Evolutionary conservation across 2,329 filamentous ascomycete species (phyloP), one percentile per base, ranked within the genome.

Genomic region (Aspergillus ustus): DNA sequence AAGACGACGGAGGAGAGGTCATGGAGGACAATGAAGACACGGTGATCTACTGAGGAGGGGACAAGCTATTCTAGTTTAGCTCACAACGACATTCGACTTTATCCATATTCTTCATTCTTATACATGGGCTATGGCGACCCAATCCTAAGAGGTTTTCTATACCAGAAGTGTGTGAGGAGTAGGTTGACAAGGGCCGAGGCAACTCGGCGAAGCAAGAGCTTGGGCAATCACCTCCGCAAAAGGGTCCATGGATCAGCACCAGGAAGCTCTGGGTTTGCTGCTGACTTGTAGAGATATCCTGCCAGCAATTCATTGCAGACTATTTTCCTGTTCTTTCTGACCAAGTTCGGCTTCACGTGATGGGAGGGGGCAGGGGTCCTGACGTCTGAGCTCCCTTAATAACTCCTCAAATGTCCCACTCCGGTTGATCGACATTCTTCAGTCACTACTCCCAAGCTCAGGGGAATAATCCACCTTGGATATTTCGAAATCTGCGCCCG

Each of bases 21-120:
- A 84, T 96, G 67, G 88, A 95, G 75, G 91, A 90, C 58, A 91
- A 92, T 63, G 93, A 97, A 80, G 93, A 97, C 71, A 93, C 90
- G 69, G 92, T 97, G 57, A 94, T 96, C 62, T 97, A 97, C 80
- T 97, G 70, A 66, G 22, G 4, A 31, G n/a, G 7, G 7, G 34
- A 40, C 34, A 15, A 15, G 34, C 34, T 40, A 19, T 49, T 28
- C 34, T 40, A 19, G 43, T 28, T 55, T 19, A n/a, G 46, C 49
- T 31, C 40, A 29, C 55, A 15, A 28, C 11, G 22, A 43, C n/a
- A 28, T 28, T n/a, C n/a, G 44, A 25, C 46, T 50, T 28, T 31
- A 50, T 29, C 46, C 17, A 15, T 40, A 40, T 40, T 40, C 25
- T 40, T 15, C 15, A 40, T 13, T 40, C 34, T 40, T 40, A 40